Conservation (phyloP, 2,329 filamentous ascomycete species). For the Paracorniculantispora psalliotae region DNA sequence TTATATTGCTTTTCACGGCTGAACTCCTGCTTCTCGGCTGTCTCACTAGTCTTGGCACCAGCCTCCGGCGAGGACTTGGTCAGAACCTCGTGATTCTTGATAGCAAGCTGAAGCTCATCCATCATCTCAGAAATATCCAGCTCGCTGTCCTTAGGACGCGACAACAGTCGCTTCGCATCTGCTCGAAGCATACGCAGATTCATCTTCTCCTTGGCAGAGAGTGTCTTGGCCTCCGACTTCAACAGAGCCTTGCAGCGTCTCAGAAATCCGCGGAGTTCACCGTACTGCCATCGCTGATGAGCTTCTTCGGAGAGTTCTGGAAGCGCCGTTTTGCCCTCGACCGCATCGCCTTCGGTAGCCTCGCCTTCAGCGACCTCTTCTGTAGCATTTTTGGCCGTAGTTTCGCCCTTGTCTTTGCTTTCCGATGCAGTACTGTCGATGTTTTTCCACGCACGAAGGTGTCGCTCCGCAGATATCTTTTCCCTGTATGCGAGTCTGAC, state of each 20-base stretch:
- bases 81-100: slow-evolving; percentile 28
- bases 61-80: slow-evolving; percentile 19
- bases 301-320: slow-evolving; percentile 4
- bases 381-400: not conserved
- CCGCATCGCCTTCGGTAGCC: too few species aligned
- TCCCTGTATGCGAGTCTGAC: slow-evolving; percentile 24
- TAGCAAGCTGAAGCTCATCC: slow-evolving; percentile 28
- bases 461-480: slow-evolving; percentile 22
- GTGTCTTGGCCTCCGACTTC: slow-evolving; percentile 13
- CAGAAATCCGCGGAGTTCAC: not conserved
- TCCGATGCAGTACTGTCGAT: not conserved
- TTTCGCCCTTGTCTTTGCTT: not conserved
- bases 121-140: slow-evolving; percentile 27
- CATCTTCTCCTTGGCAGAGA: slow-evolving; percentile 66
- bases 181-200: slow-evolving; percentile 68
- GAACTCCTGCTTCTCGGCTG: slow-evolving; percentile 5
- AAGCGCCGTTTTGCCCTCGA: too few species aligned
- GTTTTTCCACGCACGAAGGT: slow-evolving; percentile 15
- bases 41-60: not conserved
- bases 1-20: slow-evolving; percentile 29
- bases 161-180: slow-evolving; percentile 57
- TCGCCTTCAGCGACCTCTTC: slow-evolving; percentile 16
- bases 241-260: slow-evolving; percentile 13
- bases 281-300: not conserved
- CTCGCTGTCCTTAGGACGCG: slow-evolving; percentile 28